These are phyloP conservation scores for Blastomyces gilchristii DNA, from an alignment of 2,329 filamentous ascomycete genomes.

Conservation along the genomic window DNA sequence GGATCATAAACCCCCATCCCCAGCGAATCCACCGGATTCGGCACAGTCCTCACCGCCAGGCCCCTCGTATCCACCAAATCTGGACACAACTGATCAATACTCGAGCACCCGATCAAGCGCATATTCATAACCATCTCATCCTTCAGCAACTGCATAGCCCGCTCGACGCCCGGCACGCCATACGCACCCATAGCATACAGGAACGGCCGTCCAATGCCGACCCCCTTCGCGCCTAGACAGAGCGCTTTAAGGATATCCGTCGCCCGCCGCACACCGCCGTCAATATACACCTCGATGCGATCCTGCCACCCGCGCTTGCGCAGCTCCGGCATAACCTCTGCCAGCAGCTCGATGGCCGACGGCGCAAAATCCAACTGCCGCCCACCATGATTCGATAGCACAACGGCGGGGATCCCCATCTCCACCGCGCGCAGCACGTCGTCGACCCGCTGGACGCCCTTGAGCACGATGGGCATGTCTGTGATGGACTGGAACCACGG, in stretches of 20 bases:
- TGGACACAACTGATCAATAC: slow-evolving; percentile 66
- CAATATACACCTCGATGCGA: slow-evolving; percentile 77
- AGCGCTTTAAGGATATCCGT: slow-evolving; percentile 94
- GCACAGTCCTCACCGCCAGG: slow-evolving; percentile 45
- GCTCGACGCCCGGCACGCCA: slow-evolving; percentile 73
- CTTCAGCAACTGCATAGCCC: slow-evolving; percentile 83
- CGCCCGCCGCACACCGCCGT: slow-evolving; percentile 79
- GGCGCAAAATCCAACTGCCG: slow-evolving; percentile 87
- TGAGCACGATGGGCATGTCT: slow-evolving; percentile 88
- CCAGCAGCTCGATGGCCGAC: slow-evolving; percentile 78
- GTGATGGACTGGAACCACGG: slow-evolving; percentile 88
- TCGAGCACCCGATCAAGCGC: slow-evolving; percentile 75
- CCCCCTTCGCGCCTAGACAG: slow-evolving; percentile 80
- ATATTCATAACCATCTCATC: slow-evolving; percentile 99
- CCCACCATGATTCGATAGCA: slow-evolving; percentile 92
- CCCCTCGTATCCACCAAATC: slow-evolving; percentile 69
- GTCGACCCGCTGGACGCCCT: slow-evolving; percentile 92
- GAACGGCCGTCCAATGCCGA: slow-evolving; percentile 91
- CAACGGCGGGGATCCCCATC: slow-evolving; percentile 72
- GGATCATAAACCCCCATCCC: slow-evolving; percentile 48
- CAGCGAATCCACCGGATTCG: slow-evolving; percentile 53
- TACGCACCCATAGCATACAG: slow-evolving; percentile 94
- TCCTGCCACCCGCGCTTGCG: slow-evolving; percentile 61
- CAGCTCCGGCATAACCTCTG: slow-evolving; percentile 85
- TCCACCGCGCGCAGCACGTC: slow-evolving; percentile 85